These are phyloP conservation scores for Bipolaris bicolor DNA, from an alignment of 2,329 filamentous ascomycete species.

Conservation along the genomic window DNA sequence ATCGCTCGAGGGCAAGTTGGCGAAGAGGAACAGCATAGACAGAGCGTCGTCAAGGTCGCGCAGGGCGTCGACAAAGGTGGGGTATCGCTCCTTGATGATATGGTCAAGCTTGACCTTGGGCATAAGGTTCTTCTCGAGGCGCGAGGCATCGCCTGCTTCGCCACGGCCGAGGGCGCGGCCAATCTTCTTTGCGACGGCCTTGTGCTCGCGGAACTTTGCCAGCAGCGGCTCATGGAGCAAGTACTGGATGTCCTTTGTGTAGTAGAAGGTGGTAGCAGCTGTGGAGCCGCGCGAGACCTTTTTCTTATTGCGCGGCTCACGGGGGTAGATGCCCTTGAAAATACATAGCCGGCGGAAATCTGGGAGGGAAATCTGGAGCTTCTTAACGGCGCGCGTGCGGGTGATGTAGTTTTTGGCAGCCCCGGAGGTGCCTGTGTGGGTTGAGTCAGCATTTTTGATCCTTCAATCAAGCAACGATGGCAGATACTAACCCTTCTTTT, in stretches of 20 bases:
- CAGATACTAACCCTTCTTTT: conserved; percentile 67
- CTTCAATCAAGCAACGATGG: accelerated
- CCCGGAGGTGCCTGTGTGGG: conserved; percentile 72
- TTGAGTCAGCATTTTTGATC: conserved; percentile 22
- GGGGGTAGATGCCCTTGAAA: conserved; percentile 98
- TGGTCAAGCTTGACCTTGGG: conserved; percentile 92
- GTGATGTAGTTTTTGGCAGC: conserved; percentile 99
- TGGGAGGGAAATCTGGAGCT: conserved; percentile 94
- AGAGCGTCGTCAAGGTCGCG: conserved; percentile 95
- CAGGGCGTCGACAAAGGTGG: conserved; percentile 92
- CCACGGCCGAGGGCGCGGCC: conserved; percentile 87
- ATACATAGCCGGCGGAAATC: conserved; percentile 99
- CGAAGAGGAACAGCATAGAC: conserved; percentile 96
- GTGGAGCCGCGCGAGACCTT: conserved; percentile 93
- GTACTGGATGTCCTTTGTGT: conserved; percentile 96
- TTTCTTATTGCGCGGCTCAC: conserved; percentile 95
- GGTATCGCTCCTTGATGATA: conserved; percentile 97
- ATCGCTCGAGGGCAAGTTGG: conserved; percentile 88
- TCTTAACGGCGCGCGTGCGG: conserved; percentile 93
- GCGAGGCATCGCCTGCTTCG: conserved; percentile 85
- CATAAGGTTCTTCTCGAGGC: conserved; percentile 89
- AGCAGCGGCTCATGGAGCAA: conserved; percentile 95
- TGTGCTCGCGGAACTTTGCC: conserved; percentile 95
- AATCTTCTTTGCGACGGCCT: conserved; percentile 97
- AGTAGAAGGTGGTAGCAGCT: conserved; percentile 88